phyloP scores from a whole-genome alignment of 306 rosid genomes.

The Vigna nakashimae region DNA sequence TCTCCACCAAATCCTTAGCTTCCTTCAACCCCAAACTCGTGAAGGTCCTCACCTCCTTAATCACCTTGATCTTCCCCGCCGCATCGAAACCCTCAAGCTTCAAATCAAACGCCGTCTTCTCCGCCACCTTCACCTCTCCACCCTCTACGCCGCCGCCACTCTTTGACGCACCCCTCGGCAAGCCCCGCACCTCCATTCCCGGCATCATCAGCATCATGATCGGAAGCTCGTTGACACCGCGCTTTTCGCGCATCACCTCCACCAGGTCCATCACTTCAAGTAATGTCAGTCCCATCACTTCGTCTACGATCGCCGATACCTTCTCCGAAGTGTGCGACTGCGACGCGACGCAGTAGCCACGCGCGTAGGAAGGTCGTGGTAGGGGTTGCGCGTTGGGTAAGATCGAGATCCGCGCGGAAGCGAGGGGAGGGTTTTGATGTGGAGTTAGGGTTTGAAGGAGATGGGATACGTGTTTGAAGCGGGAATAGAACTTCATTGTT shows the following conservation, averaged over 20 bases:
- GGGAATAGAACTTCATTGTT: slow-evolving; percentile 63
- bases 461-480: slow-evolving; percentile 50
- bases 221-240: slow-evolving; percentile 80
- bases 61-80: slow-evolving; percentile 82
- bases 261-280: slow-evolving; percentile 79
- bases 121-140: slow-evolving; percentile 65
- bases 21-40: slow-evolving; percentile 96
- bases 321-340: slow-evolving; percentile 53
- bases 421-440: slow-evolving; percentile 46
- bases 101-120: slow-evolving; percentile 85
- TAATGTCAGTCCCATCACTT: slow-evolving; percentile 70
- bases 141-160: slow-evolving; percentile 19
- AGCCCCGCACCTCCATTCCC: slow-evolving; percentile 72
- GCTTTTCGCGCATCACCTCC: slow-evolving; percentile 75
- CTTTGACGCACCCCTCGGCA: slow-evolving; percentile 55
- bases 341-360: slow-evolving; percentile 47
- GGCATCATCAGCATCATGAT: slow-evolving; percentile 84
- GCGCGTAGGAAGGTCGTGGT: neutral
- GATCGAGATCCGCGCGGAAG: slow-evolving; percentile 23
- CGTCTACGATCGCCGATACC: slow-evolving; percentile 67
- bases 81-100: slow-evolving; percentile 89
- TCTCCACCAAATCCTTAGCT: slow-evolving; percentile 97
- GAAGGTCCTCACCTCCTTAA: slow-evolving; percentile 89
- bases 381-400: neutral
- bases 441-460: slow-evolving; percentile 51